phyloP scores from a whole-genome alignment of 1,139 yeast genomes.

The Wickerhamomyces sp. region DNA sequence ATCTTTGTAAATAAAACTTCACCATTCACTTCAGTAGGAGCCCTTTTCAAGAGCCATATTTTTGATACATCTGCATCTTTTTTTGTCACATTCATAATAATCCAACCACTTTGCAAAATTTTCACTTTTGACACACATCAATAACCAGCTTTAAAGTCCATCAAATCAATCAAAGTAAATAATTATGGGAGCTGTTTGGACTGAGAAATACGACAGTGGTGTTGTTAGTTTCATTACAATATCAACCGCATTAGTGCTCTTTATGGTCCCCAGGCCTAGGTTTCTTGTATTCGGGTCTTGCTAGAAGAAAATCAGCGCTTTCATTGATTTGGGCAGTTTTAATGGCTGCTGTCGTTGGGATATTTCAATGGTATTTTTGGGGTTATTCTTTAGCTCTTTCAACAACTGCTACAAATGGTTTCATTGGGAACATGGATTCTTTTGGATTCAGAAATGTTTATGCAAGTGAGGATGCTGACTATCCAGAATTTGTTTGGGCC shows the following conservation, averaged over 20 bases:
- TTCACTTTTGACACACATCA: too few species aligned
- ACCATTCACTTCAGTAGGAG: too few species aligned
- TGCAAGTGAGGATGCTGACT: constrained; percentile 42
- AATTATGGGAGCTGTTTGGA: constrained; percentile 24
- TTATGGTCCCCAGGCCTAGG: constrained; percentile 95
- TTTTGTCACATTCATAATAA: too few species aligned
- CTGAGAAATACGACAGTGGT: constrained; percentile 43
- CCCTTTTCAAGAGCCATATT: too few species aligned
- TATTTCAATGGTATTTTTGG: constrained; percentile 97
- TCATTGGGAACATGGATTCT: constrained; percentile 77
- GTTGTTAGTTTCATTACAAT: constrained; percentile 44
- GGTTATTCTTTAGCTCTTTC: constrained; percentile 92
- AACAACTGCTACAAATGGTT: constrained; percentile 66
- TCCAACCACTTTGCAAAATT: too few species aligned
- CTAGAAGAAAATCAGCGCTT: constrained; percentile 85
- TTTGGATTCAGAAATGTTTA: constrained; percentile 77
- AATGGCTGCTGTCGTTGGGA: constrained; percentile 72
- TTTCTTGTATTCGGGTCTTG: constrained; percentile 86
- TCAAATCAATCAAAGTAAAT: not conserved
- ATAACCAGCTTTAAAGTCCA: not conserved
- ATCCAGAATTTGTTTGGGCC: constrained; percentile 84
- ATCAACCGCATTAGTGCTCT: constrained; percentile 71
- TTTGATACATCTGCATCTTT: too few species aligned
- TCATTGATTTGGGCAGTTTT: constrained; percentile 82
- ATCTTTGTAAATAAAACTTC: too few species aligned